Conservation (phyloP, 2,329 filamentous ascomycete species). For the Pyricularia pennisetigena region DNA sequence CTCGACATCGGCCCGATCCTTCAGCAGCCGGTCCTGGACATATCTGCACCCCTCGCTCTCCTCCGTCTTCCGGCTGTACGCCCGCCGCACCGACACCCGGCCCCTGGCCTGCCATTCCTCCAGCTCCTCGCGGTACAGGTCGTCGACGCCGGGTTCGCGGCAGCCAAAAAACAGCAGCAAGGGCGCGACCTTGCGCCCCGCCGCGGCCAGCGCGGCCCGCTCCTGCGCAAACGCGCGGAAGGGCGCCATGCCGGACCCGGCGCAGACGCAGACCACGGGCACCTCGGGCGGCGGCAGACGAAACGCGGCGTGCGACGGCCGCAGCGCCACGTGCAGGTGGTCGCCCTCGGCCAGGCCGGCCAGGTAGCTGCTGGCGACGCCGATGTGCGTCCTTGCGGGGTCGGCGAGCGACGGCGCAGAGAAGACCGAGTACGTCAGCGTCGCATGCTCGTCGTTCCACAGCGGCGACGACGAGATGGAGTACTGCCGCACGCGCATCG, state of each 20-base stretch:
- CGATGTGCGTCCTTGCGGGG: constrained; percentile 35
- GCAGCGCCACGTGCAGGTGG: constrained; percentile 38
- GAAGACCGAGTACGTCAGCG: constrained; percentile 60
- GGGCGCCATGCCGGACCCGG: constrained; percentile 48
- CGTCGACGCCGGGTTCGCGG: constrained; percentile 41
- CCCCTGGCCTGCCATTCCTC: constrained; percentile 49
- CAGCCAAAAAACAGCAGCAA: constrained; percentile 60
- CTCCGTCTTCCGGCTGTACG: constrained; percentile 38
- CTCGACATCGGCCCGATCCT: constrained; percentile 23
- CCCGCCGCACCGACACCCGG: constrained; percentile 50
- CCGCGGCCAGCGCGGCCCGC: constrained; percentile 38
- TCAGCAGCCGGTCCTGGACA: constrained; percentile 39
- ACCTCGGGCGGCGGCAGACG: constrained; percentile 34
- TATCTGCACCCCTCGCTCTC: constrained; percentile 24
- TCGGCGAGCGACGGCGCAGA: constrained; percentile 42
- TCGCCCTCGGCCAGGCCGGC: constrained; percentile 33
- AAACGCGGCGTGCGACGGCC: constrained; percentile 32
- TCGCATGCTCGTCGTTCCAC: constrained; percentile 42
- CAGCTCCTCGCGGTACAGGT: constrained; percentile 50
- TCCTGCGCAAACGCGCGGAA: constrained; percentile 57
- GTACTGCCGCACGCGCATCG: constrained; percentile 71
- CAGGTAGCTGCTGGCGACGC: constrained; percentile 54
- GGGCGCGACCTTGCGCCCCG: constrained; percentile 44
- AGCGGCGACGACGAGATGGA: constrained; percentile 70
- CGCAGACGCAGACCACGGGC: constrained; percentile 40